Percentiles rank a stretch among this genome's conserved stretches.
Conservation (phyloP, 768 basidiomycete species). For the Podaxis carcinomalis region DNA sequence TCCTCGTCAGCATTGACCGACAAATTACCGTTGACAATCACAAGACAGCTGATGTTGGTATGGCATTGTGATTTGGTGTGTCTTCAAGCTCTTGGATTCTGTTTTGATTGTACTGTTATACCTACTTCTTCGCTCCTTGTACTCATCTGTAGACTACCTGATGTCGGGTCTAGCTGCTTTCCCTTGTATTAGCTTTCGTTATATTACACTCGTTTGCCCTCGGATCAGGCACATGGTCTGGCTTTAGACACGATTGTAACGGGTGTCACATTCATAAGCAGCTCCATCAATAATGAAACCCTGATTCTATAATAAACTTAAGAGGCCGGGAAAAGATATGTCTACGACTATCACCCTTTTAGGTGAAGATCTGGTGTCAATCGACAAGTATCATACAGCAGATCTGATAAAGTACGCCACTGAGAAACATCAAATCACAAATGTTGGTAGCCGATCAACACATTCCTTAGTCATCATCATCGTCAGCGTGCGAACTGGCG, state of each 20-base stretch:
- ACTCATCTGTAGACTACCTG: background rate
- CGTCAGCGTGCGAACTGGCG: constrained; percentile 47
- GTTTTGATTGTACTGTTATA: background rate
- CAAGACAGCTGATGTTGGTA: background rate
- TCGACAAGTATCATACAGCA: background rate
- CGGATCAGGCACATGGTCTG: background rate
- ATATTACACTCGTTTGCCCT: background rate
- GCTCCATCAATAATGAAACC: background rate
- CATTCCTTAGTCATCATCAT: constrained; percentile 11
- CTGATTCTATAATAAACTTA: background rate
- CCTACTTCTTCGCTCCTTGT: background rate
- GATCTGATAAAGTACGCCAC: no score
- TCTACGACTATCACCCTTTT: background rate
- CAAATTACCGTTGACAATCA: background rate
- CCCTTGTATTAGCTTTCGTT: background rate
- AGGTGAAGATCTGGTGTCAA: background rate
- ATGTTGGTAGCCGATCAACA: background rate
- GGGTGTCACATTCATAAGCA: background rate
- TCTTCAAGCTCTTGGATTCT: background rate
- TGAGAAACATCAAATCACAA: background rate
- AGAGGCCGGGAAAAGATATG: background rate
- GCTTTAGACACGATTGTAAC: background rate
- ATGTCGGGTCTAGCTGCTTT: background rate
- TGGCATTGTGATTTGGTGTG: background rate
- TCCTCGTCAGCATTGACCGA: constrained; percentile 1